These are phyloP conservation scores for Ustanciosporium gigantosporum DNA, from an alignment of 1,284 basidiomycete species.

Conservation along the genomic window DNA sequence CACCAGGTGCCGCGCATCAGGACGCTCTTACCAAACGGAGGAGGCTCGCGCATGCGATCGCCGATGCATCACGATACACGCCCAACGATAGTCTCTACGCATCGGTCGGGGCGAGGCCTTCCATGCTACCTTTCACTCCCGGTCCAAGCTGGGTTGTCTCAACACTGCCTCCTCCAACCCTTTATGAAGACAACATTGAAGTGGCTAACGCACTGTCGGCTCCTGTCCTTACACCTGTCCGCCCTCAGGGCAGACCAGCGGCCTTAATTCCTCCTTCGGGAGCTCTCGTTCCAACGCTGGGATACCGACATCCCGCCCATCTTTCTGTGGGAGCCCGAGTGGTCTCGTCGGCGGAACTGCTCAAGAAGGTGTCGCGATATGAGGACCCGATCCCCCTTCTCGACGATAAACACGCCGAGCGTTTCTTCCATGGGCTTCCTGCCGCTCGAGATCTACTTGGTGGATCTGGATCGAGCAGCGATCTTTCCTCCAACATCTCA, in stretches of 20 bases:
- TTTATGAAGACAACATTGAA: constrained; percentile 40
- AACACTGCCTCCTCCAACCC: constrained; percentile 36
- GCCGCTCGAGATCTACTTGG: constrained; percentile 49
- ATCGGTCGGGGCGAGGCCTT: constrained; percentile 43
- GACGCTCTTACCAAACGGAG: constrained; percentile 44
- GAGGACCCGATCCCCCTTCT: constrained; percentile 50
- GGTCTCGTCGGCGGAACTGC: constrained; percentile 38
- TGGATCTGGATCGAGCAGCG: constrained; percentile 41
- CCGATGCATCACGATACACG: constrained; percentile 46
- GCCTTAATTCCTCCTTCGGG: constrained; percentile 45
- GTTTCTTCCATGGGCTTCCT: constrained; percentile 55
- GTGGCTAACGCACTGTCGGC: constrained; percentile 42
- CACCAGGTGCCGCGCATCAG: constrained; percentile 34
- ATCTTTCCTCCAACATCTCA: constrained; percentile 41
- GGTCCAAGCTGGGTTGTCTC: constrained; percentile 54
- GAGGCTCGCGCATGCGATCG: constrained; percentile 44
- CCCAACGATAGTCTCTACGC: constrained; percentile 55
- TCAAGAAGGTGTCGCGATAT: constrained; percentile 43
- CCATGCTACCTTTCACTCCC: constrained; percentile 40
- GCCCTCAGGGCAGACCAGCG: constrained; percentile 50
- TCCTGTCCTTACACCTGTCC: constrained; percentile 48
- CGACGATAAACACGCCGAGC: constrained; percentile 56
- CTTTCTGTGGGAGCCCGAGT: constrained; percentile 44
- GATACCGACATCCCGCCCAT: constrained; percentile 46
- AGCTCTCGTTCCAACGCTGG: constrained; percentile 42